These are phyloP conservation scores for Nidularia pulvinata DNA, from an alignment of 768 basidiomycete genomes.

Conservation along the genomic window DNA sequence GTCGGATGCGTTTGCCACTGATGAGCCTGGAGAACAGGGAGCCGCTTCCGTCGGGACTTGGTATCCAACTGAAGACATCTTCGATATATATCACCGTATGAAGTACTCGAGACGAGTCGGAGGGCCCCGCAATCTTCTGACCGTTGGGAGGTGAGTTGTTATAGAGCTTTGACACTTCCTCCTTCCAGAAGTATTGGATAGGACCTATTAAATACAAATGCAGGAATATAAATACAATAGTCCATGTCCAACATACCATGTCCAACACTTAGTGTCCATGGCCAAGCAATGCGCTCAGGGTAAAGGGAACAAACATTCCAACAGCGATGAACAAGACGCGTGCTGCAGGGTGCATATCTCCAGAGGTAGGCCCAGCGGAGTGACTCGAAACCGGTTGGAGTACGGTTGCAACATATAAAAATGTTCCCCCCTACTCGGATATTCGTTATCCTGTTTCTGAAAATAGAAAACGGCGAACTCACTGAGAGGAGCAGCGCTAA, in stretches of 20 bases:
- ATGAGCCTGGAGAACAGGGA: no score
- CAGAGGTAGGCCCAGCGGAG: constrained; percentile 28
- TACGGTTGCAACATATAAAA: constrained; percentile 92
- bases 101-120: not conserved
- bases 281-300: constrained; percentile 57
- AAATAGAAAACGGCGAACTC: constrained; percentile 20
- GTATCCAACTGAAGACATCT: not conserved
- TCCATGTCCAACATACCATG: not conserved
- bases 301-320: constrained; percentile 75
- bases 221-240: not conserved
- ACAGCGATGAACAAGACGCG: constrained; percentile 54
- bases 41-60: not conserved
- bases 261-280: constrained; percentile 48
- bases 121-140: not conserved
- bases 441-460: not conserved
- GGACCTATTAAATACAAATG: not conserved
- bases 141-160: no score
- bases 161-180: no score
- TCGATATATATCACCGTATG: not conserved
- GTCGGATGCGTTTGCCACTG: no score
- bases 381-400: constrained; percentile 70
- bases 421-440: constrained; percentile 71
- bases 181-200: no score
- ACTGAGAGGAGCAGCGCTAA: constrained; percentile 85
- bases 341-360: constrained; percentile 39